Evolutionary conservation across 345 rosid species (phyloP).

Genomic region (Abelmoschus esculentus): DNA sequence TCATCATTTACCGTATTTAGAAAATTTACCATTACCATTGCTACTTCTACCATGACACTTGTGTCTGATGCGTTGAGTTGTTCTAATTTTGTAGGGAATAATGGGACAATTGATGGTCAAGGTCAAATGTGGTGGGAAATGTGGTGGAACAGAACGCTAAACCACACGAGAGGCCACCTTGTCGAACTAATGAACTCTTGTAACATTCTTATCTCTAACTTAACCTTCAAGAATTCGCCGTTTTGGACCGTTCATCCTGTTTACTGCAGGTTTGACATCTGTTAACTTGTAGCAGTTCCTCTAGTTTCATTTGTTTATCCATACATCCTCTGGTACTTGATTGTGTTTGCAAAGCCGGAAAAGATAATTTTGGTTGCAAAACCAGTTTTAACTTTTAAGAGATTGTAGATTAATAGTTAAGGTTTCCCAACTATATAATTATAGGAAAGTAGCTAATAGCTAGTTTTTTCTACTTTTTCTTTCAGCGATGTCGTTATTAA

Average conservation of each 20-base stretch:
- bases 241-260: slow-evolving; percentile 97
- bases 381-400: not conserved
- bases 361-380: not conserved
- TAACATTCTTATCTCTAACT: slow-evolving; percentile 72
- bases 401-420: not conserved
- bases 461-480: slow-evolving; percentile 3
- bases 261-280: slow-evolving; percentile 65
- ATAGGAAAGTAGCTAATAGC: not conserved
- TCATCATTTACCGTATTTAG: not conserved
- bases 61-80: not conserved
- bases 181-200: slow-evolving; percentile 75
- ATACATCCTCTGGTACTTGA: not conserved
- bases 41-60: not conserved
- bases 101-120: slow-evolving; percentile 93
- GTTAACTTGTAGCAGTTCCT: not conserved
- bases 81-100: slow-evolving; percentile 49
- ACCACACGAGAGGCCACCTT: slow-evolving; percentile 91
- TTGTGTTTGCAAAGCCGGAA: not conserved
- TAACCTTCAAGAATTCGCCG: slow-evolving; percentile 79
- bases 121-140: slow-evolving; percentile 99
- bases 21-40: not conserved
- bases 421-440: not conserved
- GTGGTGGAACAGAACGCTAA: slow-evolving; percentile 95
- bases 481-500: slow-evolving; percentile 78
- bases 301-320: not conserved